phyloP scores from a whole-genome alignment of 2,329 filamentous ascomycete species.

The Lasiodiplodia sp. region DNA sequence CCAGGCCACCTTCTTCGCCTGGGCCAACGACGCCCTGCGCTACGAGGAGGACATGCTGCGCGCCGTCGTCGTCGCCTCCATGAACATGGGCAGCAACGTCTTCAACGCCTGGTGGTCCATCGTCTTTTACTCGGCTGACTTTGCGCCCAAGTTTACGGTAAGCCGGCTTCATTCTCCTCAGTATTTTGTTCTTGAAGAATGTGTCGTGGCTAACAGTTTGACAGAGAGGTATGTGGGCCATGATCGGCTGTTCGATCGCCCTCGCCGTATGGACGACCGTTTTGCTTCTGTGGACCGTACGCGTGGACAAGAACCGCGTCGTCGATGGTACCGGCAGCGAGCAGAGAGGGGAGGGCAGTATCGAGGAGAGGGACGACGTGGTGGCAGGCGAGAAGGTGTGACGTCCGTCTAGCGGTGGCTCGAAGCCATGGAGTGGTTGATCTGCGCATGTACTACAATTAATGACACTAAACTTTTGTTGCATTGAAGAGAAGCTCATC shows the following conservation, averaged over 20 bases:
- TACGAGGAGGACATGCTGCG: constrained; percentile 69
- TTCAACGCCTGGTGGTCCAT: constrained; percentile 79
- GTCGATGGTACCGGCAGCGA: constrained; percentile 10
- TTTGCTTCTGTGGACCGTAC: constrained; percentile 53
- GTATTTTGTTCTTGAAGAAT: neutral
- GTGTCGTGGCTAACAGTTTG: constrained; percentile 26
- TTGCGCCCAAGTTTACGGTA: constrained; percentile 71
- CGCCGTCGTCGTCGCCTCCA: constrained; percentile 72
- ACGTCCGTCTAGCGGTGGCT: neutral
- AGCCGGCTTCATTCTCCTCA: constrained; percentile 38
- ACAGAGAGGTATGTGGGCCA: constrained; percentile 74
- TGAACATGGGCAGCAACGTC: constrained; percentile 74
- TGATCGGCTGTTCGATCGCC: constrained; percentile 70
- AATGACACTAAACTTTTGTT: neutral
- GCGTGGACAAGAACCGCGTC: neutral
- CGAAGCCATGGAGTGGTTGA: neutral
- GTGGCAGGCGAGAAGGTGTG: constrained; percentile 14
- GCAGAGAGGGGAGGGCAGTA: constrained; percentile 32
- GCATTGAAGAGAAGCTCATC: neutral
- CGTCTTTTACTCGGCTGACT: constrained; percentile 71
- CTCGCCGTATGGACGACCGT: constrained; percentile 66
- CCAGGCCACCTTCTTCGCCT: constrained; percentile 77
- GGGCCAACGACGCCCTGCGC: constrained; percentile 75
- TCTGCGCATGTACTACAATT: neutral
- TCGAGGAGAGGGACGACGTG: constrained; percentile 38